These are phyloP conservation scores for Geotrichum candidum DNA, from an alignment of 1,139 yeast species.

Conservation along the genomic window DNA sequence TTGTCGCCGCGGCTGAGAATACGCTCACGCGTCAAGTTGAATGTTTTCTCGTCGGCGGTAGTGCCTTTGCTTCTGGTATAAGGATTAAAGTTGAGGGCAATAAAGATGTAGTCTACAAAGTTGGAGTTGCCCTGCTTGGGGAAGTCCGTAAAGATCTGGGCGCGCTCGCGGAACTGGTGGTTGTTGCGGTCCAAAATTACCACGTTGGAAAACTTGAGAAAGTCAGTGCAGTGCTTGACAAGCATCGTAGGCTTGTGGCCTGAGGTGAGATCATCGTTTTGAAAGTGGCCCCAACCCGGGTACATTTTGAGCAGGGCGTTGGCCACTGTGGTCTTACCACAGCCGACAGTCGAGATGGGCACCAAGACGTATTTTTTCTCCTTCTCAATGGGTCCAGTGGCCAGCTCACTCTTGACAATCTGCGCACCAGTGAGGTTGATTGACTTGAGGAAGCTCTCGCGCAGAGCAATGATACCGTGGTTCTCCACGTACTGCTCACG, in stretches of 20 bases:
- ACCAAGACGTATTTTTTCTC: conserved; percentile 54
- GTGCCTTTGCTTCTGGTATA: conserved; percentile 10
- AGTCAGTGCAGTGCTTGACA: conserved; percentile 42
- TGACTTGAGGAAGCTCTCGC: conserved; percentile 52
- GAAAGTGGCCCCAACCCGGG: conserved; percentile 70
- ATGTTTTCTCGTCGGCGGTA: conserved; percentile 24
- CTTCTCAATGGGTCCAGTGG: not conserved
- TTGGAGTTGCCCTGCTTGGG: conserved; percentile 8
- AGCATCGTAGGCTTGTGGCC: conserved; percentile 41
- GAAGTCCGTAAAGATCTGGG: conserved; percentile 53
- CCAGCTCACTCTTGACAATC: conserved; percentile 27
- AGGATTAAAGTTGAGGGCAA: conserved; percentile 68
- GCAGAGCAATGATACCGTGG: conserved; percentile 66
- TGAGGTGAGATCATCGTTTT: conserved; percentile 67
- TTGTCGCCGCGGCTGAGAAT: conserved; percentile 73
- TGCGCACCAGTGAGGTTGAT: conserved; percentile 46
- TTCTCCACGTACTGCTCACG: conserved; percentile 48
- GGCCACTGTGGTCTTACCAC: conserved; percentile 89
- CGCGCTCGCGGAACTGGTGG: conserved; percentile 63
- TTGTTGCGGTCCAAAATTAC: conserved; percentile 83
- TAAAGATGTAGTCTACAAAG: conserved; percentile 35
- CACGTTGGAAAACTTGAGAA: conserved; percentile 37
- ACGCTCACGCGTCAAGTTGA: conserved; percentile 50
- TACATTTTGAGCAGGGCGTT: conserved; percentile 51
- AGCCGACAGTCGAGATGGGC: conserved; percentile 87